phyloP scores from a whole-genome alignment of 805 yeast genomes.

The Saccharomyces cerevisiae region DNA sequence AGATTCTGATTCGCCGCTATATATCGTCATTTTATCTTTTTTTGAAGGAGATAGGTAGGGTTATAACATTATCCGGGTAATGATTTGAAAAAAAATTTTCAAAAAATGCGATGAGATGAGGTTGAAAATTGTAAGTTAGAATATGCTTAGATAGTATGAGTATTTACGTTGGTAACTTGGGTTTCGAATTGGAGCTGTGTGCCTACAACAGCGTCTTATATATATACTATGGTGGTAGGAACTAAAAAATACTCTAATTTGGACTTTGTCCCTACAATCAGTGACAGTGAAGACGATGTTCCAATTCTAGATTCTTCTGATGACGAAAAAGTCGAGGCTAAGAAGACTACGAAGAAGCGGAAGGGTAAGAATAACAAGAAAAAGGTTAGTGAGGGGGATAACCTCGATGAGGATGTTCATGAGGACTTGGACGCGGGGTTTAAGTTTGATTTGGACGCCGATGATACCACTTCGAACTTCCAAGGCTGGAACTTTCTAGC shows the following conservation, averaged over 20 bases:
- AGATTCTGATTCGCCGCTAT: not conserved
- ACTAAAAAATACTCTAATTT: constrained; percentile 18
- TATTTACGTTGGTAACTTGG: not conserved
- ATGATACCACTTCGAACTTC: constrained; percentile 38
- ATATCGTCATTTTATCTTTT: not conserved
- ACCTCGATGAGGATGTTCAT: constrained; percentile 34
- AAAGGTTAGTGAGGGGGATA: constrained; percentile 23
- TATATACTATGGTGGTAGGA: not conserved
- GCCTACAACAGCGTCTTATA: not conserved
- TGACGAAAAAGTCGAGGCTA: constrained; percentile 32
- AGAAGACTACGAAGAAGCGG: constrained; percentile 18
- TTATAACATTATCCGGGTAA: not conserved
- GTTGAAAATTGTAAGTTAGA: not conserved
- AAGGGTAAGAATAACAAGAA: constrained; percentile 21
- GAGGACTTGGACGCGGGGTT: constrained; percentile 68
- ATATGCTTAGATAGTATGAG: not conserved
- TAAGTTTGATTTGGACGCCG: constrained; percentile 57
- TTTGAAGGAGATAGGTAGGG: not conserved
- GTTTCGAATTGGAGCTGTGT: not conserved
- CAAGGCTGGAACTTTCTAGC: constrained; percentile 83
- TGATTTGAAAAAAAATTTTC: constrained; percentile 3
- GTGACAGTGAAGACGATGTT: constrained; percentile 67
- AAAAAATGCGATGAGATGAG: constrained; percentile 21
- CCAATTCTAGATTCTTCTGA: constrained; percentile 45
- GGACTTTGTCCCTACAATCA: constrained; percentile 62